A percentile compares a stretch with the other conserved stretches of the same genome.
Evolutionary conservation across 768 basidiomycete genomes (phyloP).

Genomic region (Collybia mongolica): DNA sequence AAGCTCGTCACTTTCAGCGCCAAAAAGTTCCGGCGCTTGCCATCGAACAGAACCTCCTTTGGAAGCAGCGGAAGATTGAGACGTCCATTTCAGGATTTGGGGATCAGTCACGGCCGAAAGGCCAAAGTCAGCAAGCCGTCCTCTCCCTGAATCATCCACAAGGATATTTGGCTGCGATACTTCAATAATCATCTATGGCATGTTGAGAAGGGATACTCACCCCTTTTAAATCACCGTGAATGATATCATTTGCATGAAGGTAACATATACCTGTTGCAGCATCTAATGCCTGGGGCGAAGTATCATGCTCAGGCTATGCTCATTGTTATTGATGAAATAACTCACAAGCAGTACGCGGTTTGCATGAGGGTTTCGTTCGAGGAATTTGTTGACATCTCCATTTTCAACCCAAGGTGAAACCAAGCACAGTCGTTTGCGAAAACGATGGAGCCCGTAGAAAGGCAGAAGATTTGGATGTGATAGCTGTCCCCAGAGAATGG

Average conservation of each 20-base stretch:
- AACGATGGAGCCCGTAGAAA: conserved; percentile 25
- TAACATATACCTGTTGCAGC: conserved; percentile 24
- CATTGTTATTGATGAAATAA: not conserved
- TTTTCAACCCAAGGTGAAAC: conserved; percentile 29
- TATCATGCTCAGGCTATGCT: not conserved
- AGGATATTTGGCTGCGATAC: conserved; percentile 21
- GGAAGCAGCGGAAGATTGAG: conserved; percentile 11
- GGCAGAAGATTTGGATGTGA: conserved; percentile 29
- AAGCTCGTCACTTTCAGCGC: not conserved
- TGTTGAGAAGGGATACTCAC: conserved; percentile 5
- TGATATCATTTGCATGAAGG: conserved; percentile 21
- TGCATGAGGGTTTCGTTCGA: conserved; percentile 18
- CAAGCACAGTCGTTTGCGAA: conserved; percentile 21
- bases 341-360: conserved; percentile 30
- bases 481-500: conserved; percentile 26
- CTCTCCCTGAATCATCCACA: conserved; percentile 19
- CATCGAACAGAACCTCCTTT: conserved; percentile 21
- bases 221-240: conserved; percentile 32
- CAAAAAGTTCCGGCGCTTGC: conserved; percentile 26
- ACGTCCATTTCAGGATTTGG: conserved; percentile 13
- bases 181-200: not conserved
- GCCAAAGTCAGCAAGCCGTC: conserved; percentile 26
- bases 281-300: conserved; percentile 15
- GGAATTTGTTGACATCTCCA: conserved; percentile 26
- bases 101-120: conserved; percentile 20